Evolutionary conservation across 352 stramenopile genomes (phyloP).

Genomic region (Phytophthora cryptogea): DNA sequence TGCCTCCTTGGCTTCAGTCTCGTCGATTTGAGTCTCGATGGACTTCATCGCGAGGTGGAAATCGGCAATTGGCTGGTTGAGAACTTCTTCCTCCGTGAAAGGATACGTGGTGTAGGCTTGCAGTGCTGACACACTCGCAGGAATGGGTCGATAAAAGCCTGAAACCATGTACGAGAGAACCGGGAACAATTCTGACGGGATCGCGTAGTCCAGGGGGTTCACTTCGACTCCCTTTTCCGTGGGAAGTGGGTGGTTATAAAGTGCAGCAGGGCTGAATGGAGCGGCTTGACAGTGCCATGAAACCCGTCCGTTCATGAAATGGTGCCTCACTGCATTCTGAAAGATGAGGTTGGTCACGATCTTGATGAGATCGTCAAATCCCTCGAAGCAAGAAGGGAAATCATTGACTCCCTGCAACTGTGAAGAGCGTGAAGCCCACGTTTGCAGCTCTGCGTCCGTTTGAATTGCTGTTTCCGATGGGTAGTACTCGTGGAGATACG

Average conservation of each 20-base stretch:
- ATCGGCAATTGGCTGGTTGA: slow-evolving; percentile 15
- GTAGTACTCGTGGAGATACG: slow-evolving; percentile 45
- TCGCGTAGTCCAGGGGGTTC: slow-evolving; percentile 37
- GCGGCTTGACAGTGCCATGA: slow-evolving; percentile 37
- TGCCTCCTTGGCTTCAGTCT: slow-evolving; percentile 86
- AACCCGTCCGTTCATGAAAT: slow-evolving; percentile 41
- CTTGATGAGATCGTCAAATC: slow-evolving; percentile 25
- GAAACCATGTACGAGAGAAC: slow-evolving; percentile 21
- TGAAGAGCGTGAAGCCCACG: slow-evolving; percentile 27
- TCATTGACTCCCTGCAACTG: slow-evolving; percentile 24
- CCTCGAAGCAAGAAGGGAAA: slow-evolving; percentile 28
- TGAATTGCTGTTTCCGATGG: slow-evolving; percentile 16
- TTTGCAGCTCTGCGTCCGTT: slow-evolving; percentile 44
- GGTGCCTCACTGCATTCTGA: slow-evolving; percentile 33
- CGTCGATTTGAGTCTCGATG: slow-evolving; percentile 38
- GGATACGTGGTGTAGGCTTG: slow-evolving; percentile 18
- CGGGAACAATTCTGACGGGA: slow-evolving; percentile 44
- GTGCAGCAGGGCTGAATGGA: slow-evolving; percentile 27
- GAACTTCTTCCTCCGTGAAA: slow-evolving; percentile 22
- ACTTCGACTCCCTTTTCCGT: slow-evolving; percentile 27
- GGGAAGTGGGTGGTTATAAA: slow-evolving; percentile 31
- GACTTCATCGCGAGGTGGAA: slow-evolving; percentile 27
- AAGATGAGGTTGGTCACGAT: slow-evolving; percentile 43
- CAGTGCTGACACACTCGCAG: slow-evolving; percentile 18
- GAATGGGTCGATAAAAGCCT: slow-evolving; percentile 24